Evolutionary conservation across 2,329 filamentous ascomycete species (phyloP), one percentile per base, ranked within the genome.

Genomic region (Shiraia bambusicola): DNA sequence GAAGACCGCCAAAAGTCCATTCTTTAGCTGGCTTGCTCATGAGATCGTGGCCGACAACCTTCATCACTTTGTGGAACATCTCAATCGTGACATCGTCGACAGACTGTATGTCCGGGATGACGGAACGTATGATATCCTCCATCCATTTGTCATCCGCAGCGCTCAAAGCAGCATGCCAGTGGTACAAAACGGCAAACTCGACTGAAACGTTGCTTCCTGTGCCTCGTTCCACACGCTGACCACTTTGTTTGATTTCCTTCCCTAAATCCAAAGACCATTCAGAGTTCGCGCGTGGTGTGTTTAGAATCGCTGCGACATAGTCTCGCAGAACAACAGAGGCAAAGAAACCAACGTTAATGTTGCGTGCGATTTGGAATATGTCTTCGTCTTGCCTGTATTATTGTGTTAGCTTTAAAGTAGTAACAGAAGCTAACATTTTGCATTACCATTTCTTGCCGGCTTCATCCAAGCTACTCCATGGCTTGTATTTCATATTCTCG

Each of bases 131-230:
- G n/a, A 69, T 58, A 6, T 84, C 74, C 54, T 89, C 78, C 37
- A 88, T 84, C 87, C 87, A 94, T 49, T 81, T 74, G 57, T 92
- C 88, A 56, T 94, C 88, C 52, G 80, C 82, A 42, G 80, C 78
- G 39, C 76, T 78, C 54, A 91, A 86, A 52, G 84, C 83, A 6
- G 87, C 88, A 72, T 93, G 88, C 87, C 88, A 93, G 50, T 88
- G 80, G 66, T 94, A 94, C 55, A 86, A 83, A 8, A 94, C 76
- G 61, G 92, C 93, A 74, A 94, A 94, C 69, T 94, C 88, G 4
- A 86, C 87, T 0, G 87, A 91, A 8, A 91, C 87, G 50, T 85
- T 82, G 58, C 92, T 94, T 39, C 88, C 88, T 0, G 86, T 82
- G 37, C 87, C 88, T 12, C 81, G 50, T 35, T 58, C 56, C 12